These are phyloP conservation scores for Pinus tabuliformis DNA, from an alignment of 75 land plant genomes.

Conservation along the genomic window DNA sequence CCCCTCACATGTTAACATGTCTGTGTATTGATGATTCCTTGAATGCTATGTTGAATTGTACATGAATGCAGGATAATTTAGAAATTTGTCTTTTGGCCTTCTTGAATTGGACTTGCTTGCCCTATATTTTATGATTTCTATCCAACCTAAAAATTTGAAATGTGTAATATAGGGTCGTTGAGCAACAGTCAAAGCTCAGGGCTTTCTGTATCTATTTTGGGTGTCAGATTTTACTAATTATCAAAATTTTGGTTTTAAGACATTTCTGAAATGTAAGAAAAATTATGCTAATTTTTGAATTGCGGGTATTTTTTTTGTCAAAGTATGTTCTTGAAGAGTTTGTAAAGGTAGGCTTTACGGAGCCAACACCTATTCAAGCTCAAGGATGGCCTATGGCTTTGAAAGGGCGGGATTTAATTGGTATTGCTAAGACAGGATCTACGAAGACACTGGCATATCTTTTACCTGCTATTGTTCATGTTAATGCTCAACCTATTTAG, in stretches of 20 bases:
- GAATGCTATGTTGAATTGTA: neutral
- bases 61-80: neutral
- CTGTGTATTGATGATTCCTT: neutral
- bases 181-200: too few relatives aligned
- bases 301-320: constrained; percentile 21
- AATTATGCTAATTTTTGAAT: too few relatives aligned
- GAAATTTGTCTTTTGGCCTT: neutral
- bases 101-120: neutral
- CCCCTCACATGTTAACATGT: neutral
- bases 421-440: constrained; percentile 97
- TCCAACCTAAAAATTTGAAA: neutral
- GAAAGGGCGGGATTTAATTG: constrained; percentile 93
- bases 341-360: constrained; percentile 84
- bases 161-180: neutral
- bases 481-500: constrained; percentile 94
- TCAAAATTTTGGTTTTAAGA: neutral
- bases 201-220: neutral
- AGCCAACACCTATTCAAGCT: constrained; percentile 97
- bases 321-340: constrained; percentile 95
- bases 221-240: neutral
- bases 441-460: constrained; percentile 96
- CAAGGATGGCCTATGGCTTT: constrained; percentile 99
- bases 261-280: neutral
- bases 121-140: neutral
- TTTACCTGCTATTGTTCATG: constrained; percentile 95